phyloP scores from a whole-genome alignment of 75 land plant species.

The Ceratopteris richardii region DNA sequence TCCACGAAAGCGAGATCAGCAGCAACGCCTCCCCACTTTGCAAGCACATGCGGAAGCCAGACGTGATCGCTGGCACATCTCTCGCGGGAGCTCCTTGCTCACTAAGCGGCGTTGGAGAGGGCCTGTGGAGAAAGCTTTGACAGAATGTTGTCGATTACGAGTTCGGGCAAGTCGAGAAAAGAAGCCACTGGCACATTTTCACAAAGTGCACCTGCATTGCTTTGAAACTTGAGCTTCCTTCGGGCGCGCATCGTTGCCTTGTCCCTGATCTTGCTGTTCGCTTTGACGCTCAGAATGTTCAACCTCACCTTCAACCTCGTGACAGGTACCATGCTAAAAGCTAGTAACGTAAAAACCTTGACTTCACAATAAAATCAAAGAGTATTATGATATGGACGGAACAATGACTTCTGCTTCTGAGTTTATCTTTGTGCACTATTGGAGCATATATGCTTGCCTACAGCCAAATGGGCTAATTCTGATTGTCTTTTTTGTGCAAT shows the following conservation, averaged over 20 bases:
- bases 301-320: no score
- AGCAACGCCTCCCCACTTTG: constrained; percentile 30
- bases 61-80: constrained; percentile 37
- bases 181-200: constrained; percentile 8
- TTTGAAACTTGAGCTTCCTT: constrained; percentile 1
- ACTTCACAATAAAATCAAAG: no score
- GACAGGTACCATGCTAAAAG: no score
- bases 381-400: no score
- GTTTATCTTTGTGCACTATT: no score
- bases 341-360: no score
- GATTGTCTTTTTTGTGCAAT: no score
- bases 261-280: no score
- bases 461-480: no score
- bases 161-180: constrained; percentile 50
- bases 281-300: no score
- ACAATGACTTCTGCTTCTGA: no score
- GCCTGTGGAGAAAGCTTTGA: constrained; percentile 32
- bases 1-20: constrained; percentile 48
- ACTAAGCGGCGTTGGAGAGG: constrained; percentile 37
- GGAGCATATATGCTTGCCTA: no score
- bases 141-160: constrained; percentile 43
- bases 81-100: constrained; percentile 26
- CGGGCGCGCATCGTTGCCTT: background rate
- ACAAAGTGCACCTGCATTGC: constrained; percentile 14
- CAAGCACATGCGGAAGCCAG: constrained; percentile 24